Conservation (phyloP, 805 yeast genomes). For the Tetrapisispora namnaoensis region DNA sequence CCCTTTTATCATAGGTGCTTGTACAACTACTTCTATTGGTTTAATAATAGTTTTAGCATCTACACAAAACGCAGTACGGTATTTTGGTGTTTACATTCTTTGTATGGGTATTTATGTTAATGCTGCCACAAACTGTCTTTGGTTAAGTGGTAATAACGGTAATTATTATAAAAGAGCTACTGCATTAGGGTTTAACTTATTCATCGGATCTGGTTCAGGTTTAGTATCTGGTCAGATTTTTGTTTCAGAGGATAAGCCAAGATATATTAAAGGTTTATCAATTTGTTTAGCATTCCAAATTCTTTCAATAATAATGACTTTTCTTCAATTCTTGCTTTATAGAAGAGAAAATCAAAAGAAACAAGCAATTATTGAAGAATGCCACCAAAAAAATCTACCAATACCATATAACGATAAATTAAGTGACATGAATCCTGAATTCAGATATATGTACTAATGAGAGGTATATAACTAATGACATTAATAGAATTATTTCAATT, state of each 20-base stretch:
- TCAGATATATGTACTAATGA: slow-evolving; percentile 36
- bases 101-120: slow-evolving; percentile 34
- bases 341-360: slow-evolving; percentile 32
- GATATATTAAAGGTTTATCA: slow-evolving; percentile 32
- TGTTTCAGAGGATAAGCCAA: slow-evolving; percentile 31
- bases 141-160: slow-evolving; percentile 33
- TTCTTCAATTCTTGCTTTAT: slow-evolving; percentile 27
- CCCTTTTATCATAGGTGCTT: slow-evolving; percentile 30
- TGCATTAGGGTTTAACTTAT: slow-evolving; percentile 30
- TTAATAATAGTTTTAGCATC: slow-evolving; percentile 28
- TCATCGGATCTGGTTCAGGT: slow-evolving; percentile 32
- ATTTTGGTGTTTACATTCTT: slow-evolving; percentile 32
- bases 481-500: too few species aligned
- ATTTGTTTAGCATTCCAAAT: slow-evolving; percentile 37
- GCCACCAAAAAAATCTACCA: slow-evolving; percentile 26
- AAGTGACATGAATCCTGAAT: slow-evolving; percentile 36
- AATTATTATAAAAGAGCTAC: slow-evolving; percentile 35
- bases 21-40: slow-evolving; percentile 28
- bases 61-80: slow-evolving; percentile 28
- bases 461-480: not conserved
- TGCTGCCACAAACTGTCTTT: slow-evolving; percentile 32
- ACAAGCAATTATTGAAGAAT: slow-evolving; percentile 25
- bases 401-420: slow-evolving; percentile 27
- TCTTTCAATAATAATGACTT: slow-evolving; percentile 31
- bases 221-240: slow-evolving; percentile 32